These are phyloP conservation scores for Melanopsichium pennsylvanicum DNA, from an alignment of 1,284 basidiomycete genomes.

Conservation along the genomic window DNA sequence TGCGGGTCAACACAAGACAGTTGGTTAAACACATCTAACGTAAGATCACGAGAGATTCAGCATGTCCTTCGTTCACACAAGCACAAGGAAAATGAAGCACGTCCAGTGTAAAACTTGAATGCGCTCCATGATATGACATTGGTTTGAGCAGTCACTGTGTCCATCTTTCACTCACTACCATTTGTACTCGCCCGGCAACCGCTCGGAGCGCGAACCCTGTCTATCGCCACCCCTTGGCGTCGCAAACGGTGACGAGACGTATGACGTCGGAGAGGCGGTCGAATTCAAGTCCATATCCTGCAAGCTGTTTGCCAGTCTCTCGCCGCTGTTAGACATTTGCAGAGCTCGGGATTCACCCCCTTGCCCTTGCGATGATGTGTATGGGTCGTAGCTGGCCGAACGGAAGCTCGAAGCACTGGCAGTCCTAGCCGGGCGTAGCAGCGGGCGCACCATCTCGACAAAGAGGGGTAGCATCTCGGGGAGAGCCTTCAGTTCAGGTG, in stretches of 20 bases:
- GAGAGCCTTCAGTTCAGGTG: constrained; percentile 77
- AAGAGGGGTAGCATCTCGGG: constrained; percentile 62
- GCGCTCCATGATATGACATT: too few relatives aligned
- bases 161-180: too few relatives aligned
- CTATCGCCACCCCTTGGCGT: constrained; percentile 6
- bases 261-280: constrained; percentile 20
- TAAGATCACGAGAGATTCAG: too few relatives aligned
- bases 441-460: constrained; percentile 55
- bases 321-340: neutral
- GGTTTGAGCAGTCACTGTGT: too few relatives aligned
- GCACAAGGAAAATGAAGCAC: too few relatives aligned
- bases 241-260: constrained; percentile 28
- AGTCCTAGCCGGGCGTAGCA: constrained; percentile 42
- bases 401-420: constrained; percentile 43
- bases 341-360: too few relatives aligned
- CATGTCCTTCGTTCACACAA: too few relatives aligned
- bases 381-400: constrained; percentile 31
- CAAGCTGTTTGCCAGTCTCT: constrained; percentile 7
- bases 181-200: constrained; percentile 39
- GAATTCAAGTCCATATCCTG: constrained; percentile 18
- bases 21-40: too few relatives aligned
- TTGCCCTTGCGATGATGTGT: neutral
- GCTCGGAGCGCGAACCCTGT: constrained; percentile 8
- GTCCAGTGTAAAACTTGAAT: too few relatives aligned
- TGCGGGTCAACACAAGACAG: too few relatives aligned